These are phyloP conservation scores for Dictyostelium capitatum DNA, from an alignment of 78 protist genomes.

Conservation along the genomic window DNA sequence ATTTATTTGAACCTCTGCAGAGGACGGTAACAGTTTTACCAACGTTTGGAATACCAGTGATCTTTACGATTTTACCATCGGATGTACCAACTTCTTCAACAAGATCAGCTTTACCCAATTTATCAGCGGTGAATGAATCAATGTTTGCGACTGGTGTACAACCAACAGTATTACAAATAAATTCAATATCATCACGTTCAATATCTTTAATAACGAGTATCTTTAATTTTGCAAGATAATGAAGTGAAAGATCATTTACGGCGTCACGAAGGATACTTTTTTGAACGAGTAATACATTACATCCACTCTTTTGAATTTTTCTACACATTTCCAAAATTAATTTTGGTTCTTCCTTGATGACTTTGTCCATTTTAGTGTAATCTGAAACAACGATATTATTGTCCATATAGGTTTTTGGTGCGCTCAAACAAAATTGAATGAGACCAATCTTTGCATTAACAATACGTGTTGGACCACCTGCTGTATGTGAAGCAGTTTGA, in stretches of 20 bases:
- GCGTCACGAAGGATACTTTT: conserved; percentile 98
- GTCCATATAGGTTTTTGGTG: conserved; percentile 99
- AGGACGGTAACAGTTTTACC: conserved; percentile 96
- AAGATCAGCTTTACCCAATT: conserved; percentile 95
- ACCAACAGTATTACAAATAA: conserved; percentile 97
- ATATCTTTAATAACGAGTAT: conserved; percentile 98
- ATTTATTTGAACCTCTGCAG: conserved; percentile 96
- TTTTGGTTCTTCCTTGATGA: conserved; percentile 95
- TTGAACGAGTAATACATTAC: conserved; percentile 99
- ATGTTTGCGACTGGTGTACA: conserved; percentile 96
- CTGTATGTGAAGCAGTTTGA: conserved; percentile 90
- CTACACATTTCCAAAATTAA: conserved; percentile 96
- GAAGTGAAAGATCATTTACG: conserved; percentile 95
- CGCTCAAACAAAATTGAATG: conserved; percentile 98
- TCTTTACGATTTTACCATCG: conserved; percentile 92
- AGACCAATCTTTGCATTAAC: conserved; percentile 99
- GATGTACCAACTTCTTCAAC: conserved; percentile 94
- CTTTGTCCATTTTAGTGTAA: conserved; percentile 97
- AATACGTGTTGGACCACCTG: conserved; percentile 95
- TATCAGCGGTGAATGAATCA: conserved; percentile 95
- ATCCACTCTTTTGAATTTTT: conserved; percentile 94
- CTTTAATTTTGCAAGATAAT: conserved; percentile 97
- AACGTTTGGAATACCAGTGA: conserved; percentile 94
- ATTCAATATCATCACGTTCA: conserved; percentile 98
- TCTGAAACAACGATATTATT: conserved; percentile 92